Conservation (phyloP, 306 rosid genomes). For the Vigna mungo region DNA sequence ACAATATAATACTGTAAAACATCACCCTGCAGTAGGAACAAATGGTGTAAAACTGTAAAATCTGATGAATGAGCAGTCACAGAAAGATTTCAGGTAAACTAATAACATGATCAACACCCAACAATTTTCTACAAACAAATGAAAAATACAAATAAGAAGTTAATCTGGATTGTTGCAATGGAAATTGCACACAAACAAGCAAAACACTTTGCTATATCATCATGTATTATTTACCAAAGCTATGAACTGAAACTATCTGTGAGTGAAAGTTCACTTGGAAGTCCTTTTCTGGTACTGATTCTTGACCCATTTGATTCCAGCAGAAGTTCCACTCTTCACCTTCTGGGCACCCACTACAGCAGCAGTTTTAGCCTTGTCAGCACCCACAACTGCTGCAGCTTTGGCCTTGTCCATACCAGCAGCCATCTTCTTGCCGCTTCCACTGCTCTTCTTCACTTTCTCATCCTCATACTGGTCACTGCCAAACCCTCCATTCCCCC, state of each 20-base stretch:
- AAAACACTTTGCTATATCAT: constrained; percentile 9
- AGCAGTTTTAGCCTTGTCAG: constrained; percentile 53
- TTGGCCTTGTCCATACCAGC: constrained; percentile 64
- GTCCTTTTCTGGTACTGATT: constrained; percentile 65
- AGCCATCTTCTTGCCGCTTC: constrained; percentile 60
- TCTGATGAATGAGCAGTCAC: background rate
- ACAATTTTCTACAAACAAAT: constrained; percentile 37
- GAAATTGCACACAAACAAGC: constrained; percentile 1
- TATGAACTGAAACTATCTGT: constrained; percentile 29
- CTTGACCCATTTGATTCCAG: constrained; percentile 81
- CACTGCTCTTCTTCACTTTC: constrained; percentile 52
- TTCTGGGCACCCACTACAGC: constrained; percentile 54
- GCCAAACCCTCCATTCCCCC: constrained; percentile 62
- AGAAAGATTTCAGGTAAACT: background rate
- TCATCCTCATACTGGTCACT: constrained; percentile 42
- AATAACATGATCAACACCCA: background rate
- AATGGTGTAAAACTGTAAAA: too few relatives aligned
- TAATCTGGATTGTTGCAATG: constrained; percentile 25
- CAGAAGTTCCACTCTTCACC: constrained; percentile 65
- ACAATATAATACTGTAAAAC: too few relatives aligned
- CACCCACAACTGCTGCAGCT: constrained; percentile 55
- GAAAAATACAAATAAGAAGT: background rate
- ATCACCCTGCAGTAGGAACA: too few relatives aligned
- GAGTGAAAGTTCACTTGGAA: constrained; percentile 54
- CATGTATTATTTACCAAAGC: constrained; percentile 42